Conservation (phyloP, 1,284 basidiomycete species). For the Apiotrichum gracile region DNA sequence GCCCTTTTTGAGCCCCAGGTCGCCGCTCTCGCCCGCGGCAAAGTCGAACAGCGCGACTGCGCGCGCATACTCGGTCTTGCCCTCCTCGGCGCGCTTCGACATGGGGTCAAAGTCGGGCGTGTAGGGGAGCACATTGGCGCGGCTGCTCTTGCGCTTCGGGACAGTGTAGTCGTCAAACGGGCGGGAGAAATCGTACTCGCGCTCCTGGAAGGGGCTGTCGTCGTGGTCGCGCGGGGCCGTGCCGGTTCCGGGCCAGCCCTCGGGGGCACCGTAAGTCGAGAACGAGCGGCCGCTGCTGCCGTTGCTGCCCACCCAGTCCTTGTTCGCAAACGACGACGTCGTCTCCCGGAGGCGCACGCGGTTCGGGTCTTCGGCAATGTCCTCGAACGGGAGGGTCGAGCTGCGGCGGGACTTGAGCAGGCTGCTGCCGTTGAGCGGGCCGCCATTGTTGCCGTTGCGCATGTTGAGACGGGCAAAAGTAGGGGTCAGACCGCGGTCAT, state of each 20-base stretch:
- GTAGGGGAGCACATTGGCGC: neutral
- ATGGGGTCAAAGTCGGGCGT: no score
- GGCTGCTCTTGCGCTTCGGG: conserved; percentile 2
- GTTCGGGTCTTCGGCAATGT: conserved; percentile 10
- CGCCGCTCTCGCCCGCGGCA: conserved; percentile 66
- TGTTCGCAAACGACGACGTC: conserved; percentile 3
- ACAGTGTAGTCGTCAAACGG: conserved; percentile 12
- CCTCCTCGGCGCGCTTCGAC: neutral
- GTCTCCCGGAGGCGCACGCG: conserved; percentile 8
- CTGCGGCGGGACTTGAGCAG: neutral
- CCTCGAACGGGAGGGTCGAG: conserved; percentile 4
- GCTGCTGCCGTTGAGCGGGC: conserved; percentile 1
- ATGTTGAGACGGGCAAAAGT: conserved; percentile 21
- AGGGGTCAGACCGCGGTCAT: conserved; percentile 30
- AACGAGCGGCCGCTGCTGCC: neutral
- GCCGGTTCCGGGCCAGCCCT: neutral
- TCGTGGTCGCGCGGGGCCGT: neutral
- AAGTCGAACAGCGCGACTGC: conserved; percentile 78
- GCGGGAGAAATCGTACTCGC: neutral
- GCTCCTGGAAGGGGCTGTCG: conserved; percentile 7
- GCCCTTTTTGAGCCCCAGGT: conserved; percentile 77
- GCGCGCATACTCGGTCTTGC: conserved; percentile 53
- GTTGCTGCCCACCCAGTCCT: conserved; percentile 5
- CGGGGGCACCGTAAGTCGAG: neutral
- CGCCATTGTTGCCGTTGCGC: conserved; percentile 1